These are phyloP conservation scores for Zymoseptoria crescenta DNA, from an alignment of 2,329 filamentous ascomycete genomes.

Conservation along the genomic window DNA sequence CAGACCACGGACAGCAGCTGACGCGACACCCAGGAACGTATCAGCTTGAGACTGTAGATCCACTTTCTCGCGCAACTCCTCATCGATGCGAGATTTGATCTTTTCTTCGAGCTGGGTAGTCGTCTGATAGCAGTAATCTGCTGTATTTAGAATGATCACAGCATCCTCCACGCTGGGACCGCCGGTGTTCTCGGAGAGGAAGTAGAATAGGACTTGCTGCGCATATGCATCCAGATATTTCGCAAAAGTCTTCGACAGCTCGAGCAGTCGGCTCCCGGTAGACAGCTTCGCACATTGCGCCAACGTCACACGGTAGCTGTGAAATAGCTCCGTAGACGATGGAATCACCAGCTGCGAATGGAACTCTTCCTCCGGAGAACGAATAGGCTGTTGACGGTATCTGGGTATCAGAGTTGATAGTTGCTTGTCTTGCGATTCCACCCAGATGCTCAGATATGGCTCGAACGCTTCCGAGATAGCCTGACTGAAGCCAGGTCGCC, in stretches of 20 bases:
- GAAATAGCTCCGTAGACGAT: conserved; percentile 93
- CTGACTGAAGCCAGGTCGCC: conserved; percentile 71
- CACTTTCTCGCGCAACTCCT: conserved; percentile 64
- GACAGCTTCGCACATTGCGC: conserved; percentile 95
- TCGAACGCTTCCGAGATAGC: conserved; percentile 95
- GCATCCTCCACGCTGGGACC: conserved; percentile 63
- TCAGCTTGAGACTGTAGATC: conserved; percentile 91
- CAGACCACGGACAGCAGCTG: conserved; percentile 72
- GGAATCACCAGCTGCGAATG: conserved; percentile 79
- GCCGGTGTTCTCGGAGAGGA: conserved; percentile 53
- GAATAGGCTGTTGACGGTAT: conserved; percentile 74
- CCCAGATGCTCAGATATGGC: conserved; percentile 93
- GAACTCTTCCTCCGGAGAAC: conserved; percentile 84
- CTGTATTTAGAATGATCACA: conserved; percentile 85
- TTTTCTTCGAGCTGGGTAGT: conserved; percentile 91
- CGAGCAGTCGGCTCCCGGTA: conserved; percentile 76
- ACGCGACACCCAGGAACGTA: conserved; percentile 89
- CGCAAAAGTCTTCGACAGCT: conserved; percentile 75
- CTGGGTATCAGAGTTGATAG: conserved; percentile 75
- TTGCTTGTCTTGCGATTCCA: conserved; percentile 89
- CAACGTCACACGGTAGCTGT: conserved; percentile 88
- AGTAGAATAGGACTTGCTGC: conserved; percentile 77
- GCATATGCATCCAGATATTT: conserved; percentile 95
- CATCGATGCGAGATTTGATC: conserved; percentile 83
- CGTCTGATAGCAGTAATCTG: conserved; percentile 93